These are phyloP conservation scores for Carnegiea gigantea DNA, from an alignment of 179 eudicot species.

Conservation along the genomic window DNA sequence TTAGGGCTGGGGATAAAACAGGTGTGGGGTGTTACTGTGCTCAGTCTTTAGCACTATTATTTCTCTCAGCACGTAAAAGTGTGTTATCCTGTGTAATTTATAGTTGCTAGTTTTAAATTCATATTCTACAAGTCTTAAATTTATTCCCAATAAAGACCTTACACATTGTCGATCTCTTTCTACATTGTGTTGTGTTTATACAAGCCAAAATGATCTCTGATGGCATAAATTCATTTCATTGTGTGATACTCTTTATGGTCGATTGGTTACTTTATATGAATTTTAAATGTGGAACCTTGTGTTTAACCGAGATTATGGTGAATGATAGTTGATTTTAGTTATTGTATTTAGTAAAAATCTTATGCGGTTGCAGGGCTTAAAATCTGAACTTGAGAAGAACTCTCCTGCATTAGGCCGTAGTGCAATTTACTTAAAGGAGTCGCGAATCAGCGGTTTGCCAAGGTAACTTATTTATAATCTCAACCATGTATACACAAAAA, in stretches of 20 bases:
- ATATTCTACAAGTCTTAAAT: not conserved
- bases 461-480: slow-evolving; percentile 42
- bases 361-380: slow-evolving; percentile 63
- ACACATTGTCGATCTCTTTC: not conserved
- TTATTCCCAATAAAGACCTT: not conserved
- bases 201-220: not conserved
- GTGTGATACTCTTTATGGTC: not conserved
- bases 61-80: not conserved
- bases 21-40: not conserved
- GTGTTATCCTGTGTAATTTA: not conserved
- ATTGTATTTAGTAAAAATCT: not conserved
- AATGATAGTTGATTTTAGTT: not conserved
- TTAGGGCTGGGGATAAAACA: not conserved
- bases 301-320: not conserved
- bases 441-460: slow-evolving; percentile 83
- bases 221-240: not conserved
- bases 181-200: not conserved
- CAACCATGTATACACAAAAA: not conserved
- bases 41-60: not conserved
- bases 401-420: slow-evolving; percentile 89
- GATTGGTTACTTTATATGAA: not conserved
- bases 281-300: not conserved
- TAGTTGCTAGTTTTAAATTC: not conserved
- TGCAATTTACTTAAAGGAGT: slow-evolving; percentile 82
- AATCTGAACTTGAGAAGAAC: slow-evolving; percentile 85